Percentiles rank a stretch among this genome's conserved stretches.
Conservation (phyloP, 441 rosid species). For the Metrosideros polymorpha region DNA sequence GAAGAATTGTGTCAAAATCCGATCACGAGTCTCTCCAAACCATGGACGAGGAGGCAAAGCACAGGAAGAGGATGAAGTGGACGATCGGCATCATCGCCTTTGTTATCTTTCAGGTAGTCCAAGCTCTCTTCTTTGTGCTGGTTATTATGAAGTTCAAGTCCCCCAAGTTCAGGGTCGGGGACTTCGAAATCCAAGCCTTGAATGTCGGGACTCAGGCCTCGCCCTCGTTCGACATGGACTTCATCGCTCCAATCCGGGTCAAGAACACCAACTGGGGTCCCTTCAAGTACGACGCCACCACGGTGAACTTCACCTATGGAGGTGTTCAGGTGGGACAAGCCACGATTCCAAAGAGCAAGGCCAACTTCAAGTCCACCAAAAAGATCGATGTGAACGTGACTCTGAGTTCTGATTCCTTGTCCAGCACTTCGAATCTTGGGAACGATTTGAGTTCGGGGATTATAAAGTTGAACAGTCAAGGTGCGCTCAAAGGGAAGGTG, state of each 20-base stretch:
- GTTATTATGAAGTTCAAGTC: conserved; percentile 1
- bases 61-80: conserved; percentile 1
- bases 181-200: background rate
- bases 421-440: background rate
- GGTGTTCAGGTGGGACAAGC: conserved; percentile 1
- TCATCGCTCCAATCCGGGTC: background rate
- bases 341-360: conserved; percentile 1
- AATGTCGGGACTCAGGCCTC: background rate
- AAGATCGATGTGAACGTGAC: background rate
- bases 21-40: background rate
- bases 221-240: background rate
- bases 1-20: background rate
- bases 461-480: background rate
- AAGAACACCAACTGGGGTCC: conserved; percentile 10
- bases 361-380: conserved; percentile 8
- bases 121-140: background rate
- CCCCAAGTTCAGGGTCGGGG: conserved; percentile 1
- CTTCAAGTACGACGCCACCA: conserved; percentile 3
- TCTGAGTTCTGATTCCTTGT: background rate
- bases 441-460: background rate
- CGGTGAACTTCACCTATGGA: background rate
- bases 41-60: background rate
- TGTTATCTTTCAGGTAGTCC: conserved; percentile 1
- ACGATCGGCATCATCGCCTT: background rate
- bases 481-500: conserved; percentile 1